Conservation (phyloP, 2,329 filamentous ascomycete species). For the Trichophyton rubrum region DNA sequence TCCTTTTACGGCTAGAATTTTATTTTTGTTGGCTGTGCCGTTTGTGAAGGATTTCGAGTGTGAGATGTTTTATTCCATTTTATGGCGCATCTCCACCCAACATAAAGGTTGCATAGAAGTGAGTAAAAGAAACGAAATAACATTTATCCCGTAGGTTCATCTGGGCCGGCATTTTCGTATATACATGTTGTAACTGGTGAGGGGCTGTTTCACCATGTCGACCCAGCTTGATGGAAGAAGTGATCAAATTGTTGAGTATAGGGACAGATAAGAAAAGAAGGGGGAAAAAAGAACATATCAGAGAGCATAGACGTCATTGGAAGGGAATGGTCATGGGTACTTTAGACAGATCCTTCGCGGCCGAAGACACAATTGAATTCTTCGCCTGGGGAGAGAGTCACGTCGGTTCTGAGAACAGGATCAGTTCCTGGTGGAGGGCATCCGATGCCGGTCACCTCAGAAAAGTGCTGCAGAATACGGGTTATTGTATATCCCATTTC, state of each 20-base stretch:
- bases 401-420: conserved; percentile 26
- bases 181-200: not conserved
- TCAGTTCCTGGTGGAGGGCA: conserved; percentile 23
- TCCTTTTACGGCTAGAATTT: not conserved
- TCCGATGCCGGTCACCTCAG: conserved; percentile 25
- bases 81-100: not conserved
- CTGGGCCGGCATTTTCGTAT: not conserved
- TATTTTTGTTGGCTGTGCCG: not conserved
- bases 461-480: conserved; percentile 32
- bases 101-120: not conserved
- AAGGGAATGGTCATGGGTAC: not conserved
- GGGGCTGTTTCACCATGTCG: not conserved
- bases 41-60: not conserved
- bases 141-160: not conserved
- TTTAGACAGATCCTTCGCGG: not conserved
- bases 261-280: not conserved
- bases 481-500: conserved; percentile 44
- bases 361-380: conserved; percentile 30
- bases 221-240: not conserved
- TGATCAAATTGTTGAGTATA: not conserved
- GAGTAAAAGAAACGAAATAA: not conserved
- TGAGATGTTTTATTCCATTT: not conserved
- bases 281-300: not conserved
- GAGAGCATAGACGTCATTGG: not conserved
- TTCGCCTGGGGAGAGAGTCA: conserved; percentile 27